Conservation (phyloP, 768 basidiomycete genomes). For the button mushroom (Agaricus bisporus) region DNA sequence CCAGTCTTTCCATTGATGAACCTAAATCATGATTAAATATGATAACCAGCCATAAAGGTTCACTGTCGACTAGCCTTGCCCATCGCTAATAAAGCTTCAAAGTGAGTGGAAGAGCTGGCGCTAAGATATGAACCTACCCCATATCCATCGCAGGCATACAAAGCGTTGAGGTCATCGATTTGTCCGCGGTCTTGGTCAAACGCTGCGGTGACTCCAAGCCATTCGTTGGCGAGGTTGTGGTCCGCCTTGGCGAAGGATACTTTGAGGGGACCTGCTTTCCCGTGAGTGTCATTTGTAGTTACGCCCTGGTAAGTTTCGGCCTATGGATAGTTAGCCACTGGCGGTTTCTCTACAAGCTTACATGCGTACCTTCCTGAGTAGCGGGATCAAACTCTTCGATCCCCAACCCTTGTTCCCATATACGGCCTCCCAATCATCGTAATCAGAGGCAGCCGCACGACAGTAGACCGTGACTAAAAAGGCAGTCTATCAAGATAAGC, state of each 20-base stretch:
- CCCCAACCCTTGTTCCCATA: constrained; percentile 58
- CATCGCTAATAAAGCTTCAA: constrained; percentile 32
- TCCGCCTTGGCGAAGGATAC: constrained; percentile 34
- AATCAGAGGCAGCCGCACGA: constrained; percentile 56
- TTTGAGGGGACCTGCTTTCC: constrained; percentile 44
- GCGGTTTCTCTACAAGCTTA: no score
- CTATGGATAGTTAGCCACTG: constrained; percentile 16
- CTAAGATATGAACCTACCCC: background rate
- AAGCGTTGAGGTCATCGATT: background rate
- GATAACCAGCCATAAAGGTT: background rate
- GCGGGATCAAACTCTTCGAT: constrained; percentile 47
- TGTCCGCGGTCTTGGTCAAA: background rate
- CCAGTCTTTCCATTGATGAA: constrained; percentile 51
- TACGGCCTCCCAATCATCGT: constrained; percentile 52
- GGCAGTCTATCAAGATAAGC: background rate
- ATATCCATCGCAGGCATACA: background rate
- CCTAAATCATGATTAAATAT: constrained; percentile 24
- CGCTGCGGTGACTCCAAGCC: constrained; percentile 10
- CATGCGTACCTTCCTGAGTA: constrained; percentile 45
- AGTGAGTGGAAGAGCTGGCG: background rate
- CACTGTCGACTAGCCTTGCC: constrained; percentile 35
- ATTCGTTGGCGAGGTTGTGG: constrained; percentile 38
- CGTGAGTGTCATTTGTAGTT: constrained; percentile 31
- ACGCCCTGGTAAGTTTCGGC: constrained; percentile 34
- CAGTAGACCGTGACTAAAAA: constrained; percentile 45